phyloP scores from a whole-genome alignment of 169 alveolate species.

The Plasmodium ovale region DNA sequence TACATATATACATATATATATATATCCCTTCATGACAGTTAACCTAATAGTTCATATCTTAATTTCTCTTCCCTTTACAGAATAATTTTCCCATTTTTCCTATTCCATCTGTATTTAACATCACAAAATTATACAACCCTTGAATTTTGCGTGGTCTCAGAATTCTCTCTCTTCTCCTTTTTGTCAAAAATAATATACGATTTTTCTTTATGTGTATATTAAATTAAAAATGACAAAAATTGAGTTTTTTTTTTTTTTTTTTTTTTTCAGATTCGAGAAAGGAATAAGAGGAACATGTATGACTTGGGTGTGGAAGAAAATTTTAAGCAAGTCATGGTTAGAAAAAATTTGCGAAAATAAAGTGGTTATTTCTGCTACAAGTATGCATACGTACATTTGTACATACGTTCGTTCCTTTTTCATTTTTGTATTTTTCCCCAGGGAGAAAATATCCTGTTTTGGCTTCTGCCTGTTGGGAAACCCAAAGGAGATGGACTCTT shows the following conservation, averaged over 20 bases:
- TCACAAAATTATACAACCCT: slow-evolving; percentile 52
- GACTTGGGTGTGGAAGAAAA: slow-evolving; percentile 70
- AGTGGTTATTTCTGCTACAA: not conserved
- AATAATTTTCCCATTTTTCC: slow-evolving; percentile 55
- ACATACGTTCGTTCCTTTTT: not conserved
- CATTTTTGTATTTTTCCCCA: not conserved
- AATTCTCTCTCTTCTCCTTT: not conserved
- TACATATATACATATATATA: not conserved
- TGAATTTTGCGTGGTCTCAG: slow-evolving; percentile 46
- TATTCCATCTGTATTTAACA: slow-evolving; percentile 38
- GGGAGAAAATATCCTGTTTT: slow-evolving; percentile 46
- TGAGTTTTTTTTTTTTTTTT: too few species aligned
- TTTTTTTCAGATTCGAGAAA: slow-evolving; percentile 23
- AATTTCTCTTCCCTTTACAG: slow-evolving; percentile 14
- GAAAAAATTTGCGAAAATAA: not conserved
- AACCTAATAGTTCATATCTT: too few species aligned
- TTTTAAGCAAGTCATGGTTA: slow-evolving; percentile 61
- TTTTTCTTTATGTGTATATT: not conserved
- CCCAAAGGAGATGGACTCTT: slow-evolving; percentile 60
- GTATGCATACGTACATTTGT: not conserved
- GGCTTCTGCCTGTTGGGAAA: slow-evolving; percentile 52
- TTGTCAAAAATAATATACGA: not conserved
- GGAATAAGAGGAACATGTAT: slow-evolving; percentile 33
- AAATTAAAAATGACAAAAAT: not conserved
- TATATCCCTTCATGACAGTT: not conserved